These are phyloP conservation scores for Pseudocercospora musae DNA, from an alignment of 2,329 filamentous ascomycete species.

Conservation along the genomic window DNA sequence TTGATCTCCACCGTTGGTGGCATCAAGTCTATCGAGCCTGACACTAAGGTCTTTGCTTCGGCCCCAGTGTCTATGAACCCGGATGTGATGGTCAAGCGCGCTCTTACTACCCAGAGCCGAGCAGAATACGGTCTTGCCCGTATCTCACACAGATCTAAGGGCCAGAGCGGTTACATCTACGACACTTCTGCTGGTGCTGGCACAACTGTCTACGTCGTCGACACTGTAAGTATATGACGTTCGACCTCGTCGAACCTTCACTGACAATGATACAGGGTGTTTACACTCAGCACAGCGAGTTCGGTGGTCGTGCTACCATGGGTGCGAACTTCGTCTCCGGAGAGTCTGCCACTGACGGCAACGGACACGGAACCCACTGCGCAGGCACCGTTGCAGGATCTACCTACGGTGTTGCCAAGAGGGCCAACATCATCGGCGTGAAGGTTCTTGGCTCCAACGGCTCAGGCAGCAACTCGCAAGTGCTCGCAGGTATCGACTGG, in stretches of 20 bases:
- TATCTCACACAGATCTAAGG: constrained; percentile 20
- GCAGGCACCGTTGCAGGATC: constrained; percentile 74
- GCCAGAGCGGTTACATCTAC: constrained; percentile 27
- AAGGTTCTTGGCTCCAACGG: constrained; percentile 48
- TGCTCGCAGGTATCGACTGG: constrained; percentile 44
- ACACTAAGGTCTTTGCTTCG: constrained; percentile 37
- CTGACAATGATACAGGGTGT: constrained; percentile 17
- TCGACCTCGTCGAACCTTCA: not conserved
- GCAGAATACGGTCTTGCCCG: constrained; percentile 25
- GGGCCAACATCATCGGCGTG: constrained; percentile 48
- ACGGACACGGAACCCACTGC: constrained; percentile 69
- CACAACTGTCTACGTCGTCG: constrained; percentile 24
- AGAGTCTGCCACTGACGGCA: constrained; percentile 43
- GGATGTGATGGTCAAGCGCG: constrained; percentile 5
- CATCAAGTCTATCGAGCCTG: constrained; percentile 42
- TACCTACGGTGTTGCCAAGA: constrained; percentile 47
- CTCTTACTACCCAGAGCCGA: constrained; percentile 18
- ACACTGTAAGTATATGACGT: constrained; percentile 14
- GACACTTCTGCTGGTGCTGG: constrained; percentile 18
- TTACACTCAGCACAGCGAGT: constrained; percentile 32
- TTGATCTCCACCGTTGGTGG: constrained; percentile 27
- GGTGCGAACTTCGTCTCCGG: constrained; percentile 28
- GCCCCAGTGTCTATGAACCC: constrained; percentile 16
- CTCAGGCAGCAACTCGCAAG: constrained; percentile 43
- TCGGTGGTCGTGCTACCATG: constrained; percentile 35